Evolutionary conservation across 225 moss, liverwort and hornwort genomes (phyloP).

Genomic region (Climacium dendroides): DNA sequence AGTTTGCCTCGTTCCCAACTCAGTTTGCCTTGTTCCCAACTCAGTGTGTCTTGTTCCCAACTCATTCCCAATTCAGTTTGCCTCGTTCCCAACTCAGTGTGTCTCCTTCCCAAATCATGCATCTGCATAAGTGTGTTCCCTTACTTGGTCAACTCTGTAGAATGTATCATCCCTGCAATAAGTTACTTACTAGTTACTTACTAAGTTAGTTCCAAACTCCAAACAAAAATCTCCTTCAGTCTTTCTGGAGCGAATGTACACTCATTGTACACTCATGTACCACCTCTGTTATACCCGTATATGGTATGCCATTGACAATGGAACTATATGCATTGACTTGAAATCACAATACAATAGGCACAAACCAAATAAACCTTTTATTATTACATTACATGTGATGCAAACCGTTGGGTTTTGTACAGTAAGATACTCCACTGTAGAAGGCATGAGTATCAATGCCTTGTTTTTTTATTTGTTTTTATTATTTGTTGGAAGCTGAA

Average conservation of each 20-base stretch:
- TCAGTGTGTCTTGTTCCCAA: too few species aligned
- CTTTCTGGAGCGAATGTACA: background rate
- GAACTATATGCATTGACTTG: background rate
- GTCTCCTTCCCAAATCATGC: background rate
- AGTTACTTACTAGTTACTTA: background rate
- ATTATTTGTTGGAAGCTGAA: background rate
- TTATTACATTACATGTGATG: background rate
- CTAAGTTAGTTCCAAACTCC: too few species aligned
- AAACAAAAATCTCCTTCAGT: background rate
- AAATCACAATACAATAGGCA: background rate
- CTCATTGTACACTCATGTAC: too few species aligned
- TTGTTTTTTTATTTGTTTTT: background rate
- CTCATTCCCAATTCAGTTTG: too few species aligned
- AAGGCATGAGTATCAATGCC: background rate
- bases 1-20: too few species aligned
- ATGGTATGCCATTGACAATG: background rate
- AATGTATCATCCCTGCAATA: background rate
- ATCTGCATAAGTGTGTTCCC: background rate
- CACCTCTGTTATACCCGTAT: accelerated
- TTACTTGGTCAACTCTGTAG: background rate
- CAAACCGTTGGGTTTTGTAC: background rate
- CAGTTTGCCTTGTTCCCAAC: too few species aligned
- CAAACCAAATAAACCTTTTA: background rate
- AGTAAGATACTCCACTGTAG: background rate
- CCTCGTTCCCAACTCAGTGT: background rate